A percentile compares a stretch with the other conserved stretches of the same genome.
Evolutionary conservation across 208 protist genomes (phyloP).

Genomic region (Acanthamoeba sp.): DNA sequence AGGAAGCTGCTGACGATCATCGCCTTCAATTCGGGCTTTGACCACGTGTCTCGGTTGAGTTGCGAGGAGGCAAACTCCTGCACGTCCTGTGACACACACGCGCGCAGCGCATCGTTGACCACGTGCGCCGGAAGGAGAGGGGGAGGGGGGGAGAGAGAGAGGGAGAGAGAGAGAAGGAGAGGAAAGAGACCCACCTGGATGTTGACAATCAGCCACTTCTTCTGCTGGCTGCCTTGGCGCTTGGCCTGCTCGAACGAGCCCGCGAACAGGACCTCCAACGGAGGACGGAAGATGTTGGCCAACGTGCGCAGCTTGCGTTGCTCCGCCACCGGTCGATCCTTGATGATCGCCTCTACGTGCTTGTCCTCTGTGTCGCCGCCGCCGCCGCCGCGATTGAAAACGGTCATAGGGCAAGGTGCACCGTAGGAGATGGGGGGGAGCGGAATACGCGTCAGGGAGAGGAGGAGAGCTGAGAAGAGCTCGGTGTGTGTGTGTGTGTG

Average conservation of each 20-base stretch:
- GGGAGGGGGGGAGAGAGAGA: too few species aligned
- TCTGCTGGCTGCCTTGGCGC: neutral
- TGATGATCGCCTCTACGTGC: neutral
- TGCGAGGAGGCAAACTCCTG: constrained; percentile 3
- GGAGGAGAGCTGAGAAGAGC: neutral
- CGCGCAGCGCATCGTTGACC: neutral
- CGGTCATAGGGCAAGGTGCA: neutral
- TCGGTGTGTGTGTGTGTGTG: too few species aligned
- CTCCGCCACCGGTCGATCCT: neutral
- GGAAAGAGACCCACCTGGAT: neutral
- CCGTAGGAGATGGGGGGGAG: too few species aligned
- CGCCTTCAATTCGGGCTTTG: neutral
- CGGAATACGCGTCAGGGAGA: too few species aligned
- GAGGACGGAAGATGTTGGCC: constrained; percentile 32
- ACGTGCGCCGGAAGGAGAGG: neutral
- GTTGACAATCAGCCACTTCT: constrained; percentile 33
- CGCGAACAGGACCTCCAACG: neutral
- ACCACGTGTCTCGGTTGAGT: constrained; percentile 15
- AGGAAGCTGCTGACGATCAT: neutral
- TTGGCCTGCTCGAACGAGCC: constrained; percentile 18
- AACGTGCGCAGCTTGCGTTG: neutral
- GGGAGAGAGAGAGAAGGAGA: neutral
- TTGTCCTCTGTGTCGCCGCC: neutral
- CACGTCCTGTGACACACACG: constrained; percentile 47
- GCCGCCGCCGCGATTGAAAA: neutral